A percentile compares a stretch with the other conserved stretches of the same genome.
Evolutionary conservation across 305 asterid genomes (phyloP).

Genomic region (Plantago coronopus): DNA sequence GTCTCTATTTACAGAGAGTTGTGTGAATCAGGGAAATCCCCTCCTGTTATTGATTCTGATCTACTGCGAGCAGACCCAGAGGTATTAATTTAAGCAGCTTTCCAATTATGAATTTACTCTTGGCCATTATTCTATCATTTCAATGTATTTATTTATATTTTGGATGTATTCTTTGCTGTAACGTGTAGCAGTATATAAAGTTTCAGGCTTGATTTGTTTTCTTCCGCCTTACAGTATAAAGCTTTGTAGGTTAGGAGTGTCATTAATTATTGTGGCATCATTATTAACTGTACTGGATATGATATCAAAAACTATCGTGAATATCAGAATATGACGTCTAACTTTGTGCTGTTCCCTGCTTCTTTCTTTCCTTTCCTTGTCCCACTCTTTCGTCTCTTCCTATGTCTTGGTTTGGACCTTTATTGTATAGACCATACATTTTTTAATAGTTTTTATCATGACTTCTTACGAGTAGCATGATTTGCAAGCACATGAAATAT

Average conservation of each 20-base stretch:
- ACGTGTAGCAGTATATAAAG: not conserved
- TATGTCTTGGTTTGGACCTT: no score
- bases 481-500: no score
- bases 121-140: not conserved
- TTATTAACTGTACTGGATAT: no score
- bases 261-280: no score
- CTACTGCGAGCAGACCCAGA: constrained; percentile 66
- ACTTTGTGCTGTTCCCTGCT: no score
- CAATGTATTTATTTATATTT: constrained; percentile 7
- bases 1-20: constrained; percentile 61
- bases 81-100: constrained; percentile 43
- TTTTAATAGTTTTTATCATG: no score
- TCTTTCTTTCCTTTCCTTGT: no score
- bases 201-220: not conserved
- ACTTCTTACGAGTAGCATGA: no score
- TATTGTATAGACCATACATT: no score
- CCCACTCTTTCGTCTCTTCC: no score
- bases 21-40: constrained; percentile 55
- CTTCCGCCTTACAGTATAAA: constrained; percentile 6
- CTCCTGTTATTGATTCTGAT: constrained; percentile 71
- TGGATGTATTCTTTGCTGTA: constrained; percentile 15
- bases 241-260: not conserved
- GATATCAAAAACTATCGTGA: no score
- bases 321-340: no score
- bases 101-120: constrained; percentile 13